A percentile compares a stretch with the other conserved stretches of the same genome.
Conservation (phyloP, 441 rosid genomes). For the Erodium texanum region DNA sequence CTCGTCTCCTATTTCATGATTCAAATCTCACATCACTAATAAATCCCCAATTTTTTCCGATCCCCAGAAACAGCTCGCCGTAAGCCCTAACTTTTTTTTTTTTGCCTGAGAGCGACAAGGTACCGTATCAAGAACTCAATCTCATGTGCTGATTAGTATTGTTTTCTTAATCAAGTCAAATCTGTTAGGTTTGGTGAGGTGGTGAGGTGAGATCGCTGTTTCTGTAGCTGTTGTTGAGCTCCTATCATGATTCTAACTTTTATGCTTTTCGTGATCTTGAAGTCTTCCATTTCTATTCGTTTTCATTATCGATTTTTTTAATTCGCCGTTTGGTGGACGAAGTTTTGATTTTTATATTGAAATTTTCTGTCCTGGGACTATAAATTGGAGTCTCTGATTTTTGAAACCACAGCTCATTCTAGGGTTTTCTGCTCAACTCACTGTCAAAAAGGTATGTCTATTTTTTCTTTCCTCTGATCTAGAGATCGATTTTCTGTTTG, state of each 20-base stretch:
- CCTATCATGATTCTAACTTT: conserved; percentile 22
- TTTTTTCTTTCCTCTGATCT: background rate
- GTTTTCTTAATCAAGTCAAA: background rate
- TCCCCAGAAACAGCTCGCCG: background rate
- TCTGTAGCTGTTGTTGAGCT: conserved; percentile 22
- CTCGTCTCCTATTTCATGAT: background rate
- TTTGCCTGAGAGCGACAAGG: background rate
- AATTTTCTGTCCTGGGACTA: conserved; percentile 15
- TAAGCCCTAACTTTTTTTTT: background rate
- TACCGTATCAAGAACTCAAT: background rate
- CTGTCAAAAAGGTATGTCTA: background rate
- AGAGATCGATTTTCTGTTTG: background rate
- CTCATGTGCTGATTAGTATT: background rate
- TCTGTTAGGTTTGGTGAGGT: background rate
- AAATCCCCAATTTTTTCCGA: background rate
- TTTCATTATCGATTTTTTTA: background rate
- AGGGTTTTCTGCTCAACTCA: conserved; percentile 19
- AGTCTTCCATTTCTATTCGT: conserved; percentile 24
- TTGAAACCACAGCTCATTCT: conserved; percentile 10
- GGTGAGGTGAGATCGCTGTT: conserved; percentile 14
- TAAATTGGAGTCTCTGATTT: conserved; percentile 24
- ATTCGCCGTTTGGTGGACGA: conserved; percentile 19
- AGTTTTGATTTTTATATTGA: background rate
- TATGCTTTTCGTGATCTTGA: conserved; percentile 32
- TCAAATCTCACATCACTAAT: background rate